These are phyloP conservation scores for Sanghuangporus baumii DNA, from an alignment of 1,284 basidiomycete genomes.

Conservation along the genomic window DNA sequence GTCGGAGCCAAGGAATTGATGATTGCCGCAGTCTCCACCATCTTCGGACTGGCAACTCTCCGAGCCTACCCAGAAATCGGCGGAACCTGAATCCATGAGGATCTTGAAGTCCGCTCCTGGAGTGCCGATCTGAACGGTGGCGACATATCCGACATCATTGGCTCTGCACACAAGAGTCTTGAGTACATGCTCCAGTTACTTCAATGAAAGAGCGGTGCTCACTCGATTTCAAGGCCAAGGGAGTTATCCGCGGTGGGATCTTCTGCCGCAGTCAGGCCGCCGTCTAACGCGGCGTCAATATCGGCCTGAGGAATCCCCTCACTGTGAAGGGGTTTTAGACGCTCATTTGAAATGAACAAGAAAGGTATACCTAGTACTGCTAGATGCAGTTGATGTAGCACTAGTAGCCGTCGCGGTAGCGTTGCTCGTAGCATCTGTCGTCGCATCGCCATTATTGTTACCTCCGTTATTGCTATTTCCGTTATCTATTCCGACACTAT, in stretches of 20 bases:
- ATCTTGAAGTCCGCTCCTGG: slow-evolving; percentile 68
- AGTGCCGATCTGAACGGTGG: slow-evolving; percentile 72
- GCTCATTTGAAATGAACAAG: not conserved
- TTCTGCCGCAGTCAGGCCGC: slow-evolving; percentile 45
- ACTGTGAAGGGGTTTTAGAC: not conserved
- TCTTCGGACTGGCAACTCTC: slow-evolving; percentile 44
- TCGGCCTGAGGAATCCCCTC: slow-evolving; percentile 32
- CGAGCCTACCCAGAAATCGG: slow-evolving; percentile 77
- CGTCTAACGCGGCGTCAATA: slow-evolving; percentile 32
- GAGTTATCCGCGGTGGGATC: slow-evolving; percentile 50
- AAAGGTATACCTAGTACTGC: not conserved
- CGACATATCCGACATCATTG: slow-evolving; percentile 59
- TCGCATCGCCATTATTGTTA: slow-evolving; percentile 16
- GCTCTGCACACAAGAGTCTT: slow-evolving; percentile 19
- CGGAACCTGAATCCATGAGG: slow-evolving; percentile 83
- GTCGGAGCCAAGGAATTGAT: slow-evolving; percentile 60
- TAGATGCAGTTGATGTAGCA: not conserved
- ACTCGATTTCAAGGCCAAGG: slow-evolving; percentile 73
- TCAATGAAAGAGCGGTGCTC: slow-evolving; percentile 9
- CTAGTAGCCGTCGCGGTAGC: not conserved
- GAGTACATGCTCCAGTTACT: slow-evolving; percentile 31
- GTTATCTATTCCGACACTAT: not conserved
- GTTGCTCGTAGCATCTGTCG: not conserved
- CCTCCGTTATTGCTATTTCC: not conserved
- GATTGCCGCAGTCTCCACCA: slow-evolving; percentile 56